Conservation (phyloP, 1,284 basidiomycete species). For the Ceratobasidium sp. region DNA sequence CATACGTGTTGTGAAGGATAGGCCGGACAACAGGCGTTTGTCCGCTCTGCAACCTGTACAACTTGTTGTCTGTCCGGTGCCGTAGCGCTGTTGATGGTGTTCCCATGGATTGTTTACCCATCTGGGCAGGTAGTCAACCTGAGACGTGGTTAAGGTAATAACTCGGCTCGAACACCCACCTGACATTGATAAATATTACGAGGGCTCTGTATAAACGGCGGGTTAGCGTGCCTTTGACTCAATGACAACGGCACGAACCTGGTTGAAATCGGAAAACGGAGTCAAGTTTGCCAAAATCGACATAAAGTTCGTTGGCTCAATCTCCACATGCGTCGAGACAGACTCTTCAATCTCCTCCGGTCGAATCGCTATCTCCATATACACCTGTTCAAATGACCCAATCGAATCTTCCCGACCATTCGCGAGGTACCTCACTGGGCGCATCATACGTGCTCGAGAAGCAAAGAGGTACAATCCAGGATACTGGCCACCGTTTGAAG, state of each 20-base stretch:
- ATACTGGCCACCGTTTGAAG: slow-evolving; percentile 93
- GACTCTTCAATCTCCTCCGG: slow-evolving; percentile 85
- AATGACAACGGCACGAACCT: slow-evolving; percentile 58
- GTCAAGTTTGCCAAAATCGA: slow-evolving; percentile 72
- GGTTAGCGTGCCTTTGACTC: slow-evolving; percentile 7
- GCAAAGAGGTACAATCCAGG: slow-evolving; percentile 96
- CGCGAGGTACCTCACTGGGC: slow-evolving; percentile 89
- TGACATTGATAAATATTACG: slow-evolving; percentile 89
- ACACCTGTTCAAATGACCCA: slow-evolving; percentile 98
- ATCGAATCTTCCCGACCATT: slow-evolving; percentile 91
- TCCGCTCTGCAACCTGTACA: slow-evolving; percentile 94
- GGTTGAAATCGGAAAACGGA: slow-evolving; percentile 92
- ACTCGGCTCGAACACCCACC: slow-evolving; percentile 54
- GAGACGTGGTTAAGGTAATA: neutral
- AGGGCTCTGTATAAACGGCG: slow-evolving; percentile 62
- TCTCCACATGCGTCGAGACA: slow-evolving; percentile 90
- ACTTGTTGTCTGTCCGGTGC: slow-evolving; percentile 97
- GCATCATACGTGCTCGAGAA: slow-evolving; percentile 92
- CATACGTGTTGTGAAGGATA: slow-evolving; percentile 90
- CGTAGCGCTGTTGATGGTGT: slow-evolving; percentile 91
- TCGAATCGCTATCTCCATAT: slow-evolving; percentile 97
- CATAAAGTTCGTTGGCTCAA: slow-evolving; percentile 93
- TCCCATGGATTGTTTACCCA: slow-evolving; percentile 99
- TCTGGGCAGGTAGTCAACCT: slow-evolving; percentile 59
- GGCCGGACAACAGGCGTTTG: slow-evolving; percentile 97